Evolutionary conservation across 2,329 filamentous ascomycete genomes (phyloP), one percentile per base, ranked within the genome.

Genomic region (Diaporthe sp.): DNA sequence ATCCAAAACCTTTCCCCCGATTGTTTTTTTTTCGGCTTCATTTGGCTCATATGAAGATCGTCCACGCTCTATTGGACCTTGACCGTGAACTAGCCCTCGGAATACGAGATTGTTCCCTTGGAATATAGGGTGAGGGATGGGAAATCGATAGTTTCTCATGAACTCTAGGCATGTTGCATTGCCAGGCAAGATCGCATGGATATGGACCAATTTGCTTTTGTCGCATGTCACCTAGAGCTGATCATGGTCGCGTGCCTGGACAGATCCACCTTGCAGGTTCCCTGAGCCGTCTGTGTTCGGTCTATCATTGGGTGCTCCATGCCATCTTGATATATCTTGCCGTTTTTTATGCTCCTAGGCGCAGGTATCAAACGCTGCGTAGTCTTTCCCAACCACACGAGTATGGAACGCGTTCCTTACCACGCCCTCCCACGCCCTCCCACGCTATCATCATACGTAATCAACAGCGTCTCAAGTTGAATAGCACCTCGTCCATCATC

Each of bases 1-100:
- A 80, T 75, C 53, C 53, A 50, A 44, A 32, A 22, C 35, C 19
- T 61, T 50, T 27, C 39, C 27, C n/a, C 10, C n/a, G 22, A n/a
- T 70, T 15, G 19, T 39, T 55, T 55, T 63, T 55, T n/a, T n/a
- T n/a, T n/a, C n/a, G n/a, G 47, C 53, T 27, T 71, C 12, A 22
- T 44, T 19, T 58, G 22, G 35, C 25, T 53, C 27, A 42, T 63
- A 42, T 42, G 58, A 61, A 44, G 56, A 63, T 63, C 56, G 56
- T 39, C 70, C 42, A 51, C 27, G 58, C 70, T 61, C 70, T 25
- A 42, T 25, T 42, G 53, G 25, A 50, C 47, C 56, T 32, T 42
- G 69, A 39, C n/a, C 30, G 27, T 58, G 44, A 17, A 19, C n/a
- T 63, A 30, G 19, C 44, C 3, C n/a, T 53, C 37, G 30, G 30